Base-by-base conservation (phyloP, 2,329 filamentous ascomycete genomes). In the Colletotrichum sp. region DNA sequence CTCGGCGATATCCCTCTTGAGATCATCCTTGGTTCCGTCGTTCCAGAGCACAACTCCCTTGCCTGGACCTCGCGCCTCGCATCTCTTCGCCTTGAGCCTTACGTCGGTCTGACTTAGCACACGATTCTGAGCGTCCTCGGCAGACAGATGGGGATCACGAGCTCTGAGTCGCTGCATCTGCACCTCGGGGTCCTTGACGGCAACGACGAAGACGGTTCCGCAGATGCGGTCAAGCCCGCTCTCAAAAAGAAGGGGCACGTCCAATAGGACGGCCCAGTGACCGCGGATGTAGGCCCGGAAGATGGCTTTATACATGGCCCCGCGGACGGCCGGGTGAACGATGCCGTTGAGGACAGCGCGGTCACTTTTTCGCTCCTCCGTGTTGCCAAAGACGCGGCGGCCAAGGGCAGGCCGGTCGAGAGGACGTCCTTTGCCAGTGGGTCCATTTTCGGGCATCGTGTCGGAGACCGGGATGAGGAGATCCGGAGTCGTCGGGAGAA, bases 231-330 rank as follows among this genome's bases (percentile, higher is more conserved):
- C 97, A 85, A 98, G 93, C 4, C 93, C 92, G 79, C 92, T 94
- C 88, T 99, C 97, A 80, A 98, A 98, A 57, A 99, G 89, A 70
- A 99, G 87, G 68, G 97, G 97, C 10, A 99, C 93, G 82, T 99
- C 97, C 18, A 99, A 89, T 43, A 99, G 94, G 6, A 98, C 95
- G 0, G 96, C 96, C 95, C 96, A 97, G 82, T 92, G 84, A 0
- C 97, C 96, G 2, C 85, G 85, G 16, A 97, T 71, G 81, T 98
- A 98, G 79, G 91, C 92, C 76, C 88, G 87, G n/a, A 95, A 82
- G 72, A 99, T 90, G 64, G 90, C 88, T 80, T 90, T 92, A 84
- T 95, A 95, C 90, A 98, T 96, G 83, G 95, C 95, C 82, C 87
- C 89, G 55, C 96, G 90, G 57, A 99, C 96, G 0, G 95, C 96